These are phyloP conservation scores for Diaporthe amygdali DNA, from an alignment of 2,329 filamentous ascomycete species.

Conservation along the genomic window DNA sequence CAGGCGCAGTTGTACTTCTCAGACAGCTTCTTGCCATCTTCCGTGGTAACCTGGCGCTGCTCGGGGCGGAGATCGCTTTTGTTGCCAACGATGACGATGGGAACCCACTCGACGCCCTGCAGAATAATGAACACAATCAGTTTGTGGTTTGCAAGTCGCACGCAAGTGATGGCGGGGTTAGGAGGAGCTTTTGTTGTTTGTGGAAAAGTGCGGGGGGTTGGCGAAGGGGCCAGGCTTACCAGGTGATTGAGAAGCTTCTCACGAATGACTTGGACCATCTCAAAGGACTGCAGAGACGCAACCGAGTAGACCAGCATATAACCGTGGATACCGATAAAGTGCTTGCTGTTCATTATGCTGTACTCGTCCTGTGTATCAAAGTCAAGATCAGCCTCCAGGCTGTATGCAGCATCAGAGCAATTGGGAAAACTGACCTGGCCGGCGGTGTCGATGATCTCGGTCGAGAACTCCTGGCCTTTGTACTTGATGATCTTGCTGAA, in stretches of 20 bases:
- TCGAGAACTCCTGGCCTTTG: constrained; percentile 91
- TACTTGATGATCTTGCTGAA: constrained; percentile 95
- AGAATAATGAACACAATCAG: not conserved
- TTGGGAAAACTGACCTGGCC: constrained; percentile 72
- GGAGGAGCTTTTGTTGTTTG: not conserved
- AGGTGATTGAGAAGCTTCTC: constrained; percentile 98
- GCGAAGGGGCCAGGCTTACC: constrained; percentile 56
- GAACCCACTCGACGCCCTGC: constrained; percentile 89
- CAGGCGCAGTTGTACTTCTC: constrained; percentile 91
- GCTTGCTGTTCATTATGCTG: constrained; percentile 96
- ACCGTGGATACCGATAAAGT: constrained; percentile 98
- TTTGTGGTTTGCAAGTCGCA: not conserved
- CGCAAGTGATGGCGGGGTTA: not conserved
- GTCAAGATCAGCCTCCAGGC: not conserved
- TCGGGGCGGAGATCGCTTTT: constrained; percentile 94
- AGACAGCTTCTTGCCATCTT: constrained; percentile 83
- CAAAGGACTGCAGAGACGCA: constrained; percentile 89
- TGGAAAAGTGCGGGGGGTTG: not conserved
- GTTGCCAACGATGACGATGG: constrained; percentile 94
- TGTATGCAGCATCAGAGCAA: not conserved
- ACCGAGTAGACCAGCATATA: constrained; percentile 99
- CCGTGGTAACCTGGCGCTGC: constrained; percentile 86
- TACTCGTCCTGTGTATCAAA: constrained; percentile 79
- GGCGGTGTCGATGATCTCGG: constrained; percentile 97
- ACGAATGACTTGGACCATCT: constrained; percentile 94